Evolutionary conservation across 1,284 basidiomycete genomes (phyloP).

Genomic region (Puccinia sorghi): DNA sequence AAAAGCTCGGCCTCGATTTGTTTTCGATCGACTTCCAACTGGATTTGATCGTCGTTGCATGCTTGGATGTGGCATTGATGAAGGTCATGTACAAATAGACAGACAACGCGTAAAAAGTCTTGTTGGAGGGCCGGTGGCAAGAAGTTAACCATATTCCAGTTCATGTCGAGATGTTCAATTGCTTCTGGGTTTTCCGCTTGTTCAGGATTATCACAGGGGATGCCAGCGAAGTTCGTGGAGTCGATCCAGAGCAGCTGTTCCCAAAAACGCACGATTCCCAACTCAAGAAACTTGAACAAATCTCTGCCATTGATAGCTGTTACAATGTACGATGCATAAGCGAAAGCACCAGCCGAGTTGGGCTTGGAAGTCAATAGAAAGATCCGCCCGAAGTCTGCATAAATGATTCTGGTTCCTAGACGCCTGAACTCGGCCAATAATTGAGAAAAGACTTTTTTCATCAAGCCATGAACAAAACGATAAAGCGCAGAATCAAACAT

Average conservation of each 20-base stretch:
- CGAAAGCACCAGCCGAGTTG: constrained; percentile 83
- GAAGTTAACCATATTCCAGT: constrained; percentile 93
- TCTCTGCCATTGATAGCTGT: constrained; percentile 92
- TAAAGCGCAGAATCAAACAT: constrained; percentile 94
- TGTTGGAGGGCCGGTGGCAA: constrained; percentile 79
- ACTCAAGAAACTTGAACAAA: constrained; percentile 87
- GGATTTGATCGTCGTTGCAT: constrained; percentile 65
- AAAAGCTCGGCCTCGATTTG: constrained; percentile 66
- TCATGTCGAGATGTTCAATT: constrained; percentile 70
- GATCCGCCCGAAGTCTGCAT: constrained; percentile 90
- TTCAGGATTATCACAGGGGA: constrained; percentile 74
- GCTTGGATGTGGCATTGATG: constrained; percentile 68
- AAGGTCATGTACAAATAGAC: constrained; percentile 82
- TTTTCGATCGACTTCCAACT: constrained; percentile 63
- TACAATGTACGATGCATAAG: constrained; percentile 89
- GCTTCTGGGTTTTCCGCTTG: constrained; percentile 17
- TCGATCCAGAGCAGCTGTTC: constrained; percentile 97
- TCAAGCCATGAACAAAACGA: constrained; percentile 88
- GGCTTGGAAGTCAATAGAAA: constrained; percentile 93
- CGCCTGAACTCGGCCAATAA: constrained; percentile 95
- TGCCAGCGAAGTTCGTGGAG: constrained; percentile 84
- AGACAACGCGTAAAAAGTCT: constrained; percentile 74
- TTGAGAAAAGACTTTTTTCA: constrained; percentile 98
- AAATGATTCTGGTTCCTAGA: constrained; percentile 87
- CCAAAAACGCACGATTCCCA: constrained; percentile 86